Evolutionary conservation across 2,329 filamentous ascomycete species (phyloP), one percentile per base, ranked within the genome.

Genomic region (Aspergillus neoniger): DNA sequence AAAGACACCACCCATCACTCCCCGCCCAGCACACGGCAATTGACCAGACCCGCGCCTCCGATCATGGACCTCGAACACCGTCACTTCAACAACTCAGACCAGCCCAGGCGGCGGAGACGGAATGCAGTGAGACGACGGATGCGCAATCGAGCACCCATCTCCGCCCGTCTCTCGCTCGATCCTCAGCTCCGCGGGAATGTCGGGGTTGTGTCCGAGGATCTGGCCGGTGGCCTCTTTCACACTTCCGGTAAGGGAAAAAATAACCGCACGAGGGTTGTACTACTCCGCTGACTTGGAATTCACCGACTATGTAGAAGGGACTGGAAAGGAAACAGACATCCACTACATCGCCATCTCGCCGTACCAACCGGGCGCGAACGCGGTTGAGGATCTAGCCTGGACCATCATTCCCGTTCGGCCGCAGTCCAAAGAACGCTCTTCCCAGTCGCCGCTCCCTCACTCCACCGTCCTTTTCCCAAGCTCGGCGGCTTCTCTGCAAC

Each of bases 131-230:
- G 80, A 65, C 77, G 80, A 58, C 75, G 79, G 57, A 80, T 71
- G 60, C 72, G 70, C 53, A 74, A 95, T 74, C 92, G 91, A 75
- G 84, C 90, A 7, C 85, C 93, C 47, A 83, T 96, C 60, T 85
- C 91, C 60, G 93, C 92, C 59, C 88, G 90, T 60, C 82, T 98
- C 54, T 85, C 96, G 39, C 86, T 97, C 59, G 92, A 96, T 76
- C 90, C 92, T 72, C 89, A 90, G 74, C 83, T 96, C 69, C 91
- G 89, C 77, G 91, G 91, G 56, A 91, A 96, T 72, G 84, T 93
- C 63, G 95, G 92, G 64, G 85, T 95, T 65, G 78, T 98, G 56
- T 96, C 94, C 12, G 89, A 92, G 70, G 92, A 96, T 75, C 83
- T 99, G 55, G 92, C 93, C 70, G 82, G 84, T 50, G 90, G 96